Conservation (phyloP, 176 grass and related monocot species). For the Miscanthus lutarioriparius region DNA sequence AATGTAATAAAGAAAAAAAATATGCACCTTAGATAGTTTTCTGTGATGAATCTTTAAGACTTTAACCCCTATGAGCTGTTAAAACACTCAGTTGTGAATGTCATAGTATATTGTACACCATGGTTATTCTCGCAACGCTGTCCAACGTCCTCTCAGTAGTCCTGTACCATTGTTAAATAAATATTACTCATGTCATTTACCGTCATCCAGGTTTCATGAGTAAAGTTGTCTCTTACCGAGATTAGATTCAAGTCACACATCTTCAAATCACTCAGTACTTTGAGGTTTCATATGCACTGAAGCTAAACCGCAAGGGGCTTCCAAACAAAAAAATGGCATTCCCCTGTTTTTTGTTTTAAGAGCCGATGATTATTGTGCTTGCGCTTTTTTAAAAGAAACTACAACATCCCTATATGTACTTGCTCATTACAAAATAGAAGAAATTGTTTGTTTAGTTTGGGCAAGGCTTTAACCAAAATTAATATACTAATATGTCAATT, state of each 20-base stretch:
- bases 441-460: no score
- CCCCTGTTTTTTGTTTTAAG: no score
- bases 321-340: no score
- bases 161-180: not conserved
- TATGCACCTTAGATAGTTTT: not conserved
- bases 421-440: no score
- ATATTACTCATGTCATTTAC: conserved; percentile 12
- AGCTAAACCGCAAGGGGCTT: no score
- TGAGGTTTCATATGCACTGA: no score
- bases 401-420: no score
- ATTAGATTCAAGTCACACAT: not conserved
- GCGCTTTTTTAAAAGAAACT: no score
- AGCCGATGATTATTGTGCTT: no score
- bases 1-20: conserved; percentile 8
- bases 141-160: not conserved
- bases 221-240: not conserved
- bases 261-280: not conserved
- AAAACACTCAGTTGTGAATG: not conserved
- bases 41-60: not conserved
- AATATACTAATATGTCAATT: no score
- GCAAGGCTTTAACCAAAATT: no score
- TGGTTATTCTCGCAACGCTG: not conserved
- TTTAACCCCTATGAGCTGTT: not conserved
- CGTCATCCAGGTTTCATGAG: not conserved
- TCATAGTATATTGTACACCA: not conserved